Base-by-base conservation (phyloP, 345 rosid species). In the Salix viminalis region DNA sequence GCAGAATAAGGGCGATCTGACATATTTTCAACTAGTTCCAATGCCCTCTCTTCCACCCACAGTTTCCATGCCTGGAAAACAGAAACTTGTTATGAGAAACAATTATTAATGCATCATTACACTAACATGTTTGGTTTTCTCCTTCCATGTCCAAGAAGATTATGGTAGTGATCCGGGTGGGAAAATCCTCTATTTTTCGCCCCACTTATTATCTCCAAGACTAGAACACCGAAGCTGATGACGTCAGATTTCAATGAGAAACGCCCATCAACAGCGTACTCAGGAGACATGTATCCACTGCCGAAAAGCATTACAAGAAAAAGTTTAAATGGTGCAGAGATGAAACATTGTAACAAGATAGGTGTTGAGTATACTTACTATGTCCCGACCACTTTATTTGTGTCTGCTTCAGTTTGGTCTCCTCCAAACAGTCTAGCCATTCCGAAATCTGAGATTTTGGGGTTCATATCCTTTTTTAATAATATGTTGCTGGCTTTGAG, bases 11-110 rank as follows among this genome's bases (percentile, higher is more conserved):
- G 14, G 12, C 16, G 21, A 26, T 26, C 37, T 3, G 32, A 12
- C 37, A 28, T 8, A 10, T 24, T 36, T 1, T 60, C 75, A 14
- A 73, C 9, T 6, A 65, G 48, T 3, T 75, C 71, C 60, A 44
- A 14, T 28, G 14, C 18, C 30, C 24, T 13, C 21, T 21, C 71
- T n/a, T 65, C 30, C 11, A 19, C 30, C 44, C 61, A 65, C 2
- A 44, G 52, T 10, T 2, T 65, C 77, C 77, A 75, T 30, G 84
- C 88, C 88, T 85, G 44, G 67, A 62, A 62, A 2, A 62, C 36
- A 62, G 15, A 41, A 41, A 41, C 44, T 41, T 41, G 3, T 41
- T 41, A 41, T 41, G 44, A 41, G 12, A 41, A 41, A 10, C 36
- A 9, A 9, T 41, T 41, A 2, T 41, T 10, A 41, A 41, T 41